Evolutionary conservation across 2,329 filamentous ascomycete genomes (phyloP), one percentile per base, ranked within the genome.

Genomic region (Aschersonia sp.): DNA sequence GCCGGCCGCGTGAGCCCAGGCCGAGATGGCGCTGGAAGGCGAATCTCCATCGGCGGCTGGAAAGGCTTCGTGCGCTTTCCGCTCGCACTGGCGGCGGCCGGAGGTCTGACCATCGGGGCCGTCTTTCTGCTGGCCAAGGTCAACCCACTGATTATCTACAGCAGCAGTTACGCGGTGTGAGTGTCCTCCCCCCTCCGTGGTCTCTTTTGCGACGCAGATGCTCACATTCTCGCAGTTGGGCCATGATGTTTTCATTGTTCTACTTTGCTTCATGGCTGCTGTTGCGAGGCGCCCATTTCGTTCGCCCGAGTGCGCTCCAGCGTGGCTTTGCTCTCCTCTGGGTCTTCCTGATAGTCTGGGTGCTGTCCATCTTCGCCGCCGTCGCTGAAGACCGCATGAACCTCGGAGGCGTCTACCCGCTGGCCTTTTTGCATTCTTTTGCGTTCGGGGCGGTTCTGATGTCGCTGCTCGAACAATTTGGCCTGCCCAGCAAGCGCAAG

Each of bases 61-160:
- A 81, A 81, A 56, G 92, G 92, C 1, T 79, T 94, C 57, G 87
- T 87, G 64, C 79, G 90, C 35, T 92, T 87, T 54, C 88, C 89
- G 0, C 68, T 95, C 45, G 79, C 87, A 1, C 71, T 95, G 41
- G 58, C 74, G 22, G 71, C 87, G 35, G 75, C 89, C 1, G 78
- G 76, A 1, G 80, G 73, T 1, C 68, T 84, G n/a, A 78, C 84
- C 0, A 63, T 94, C 30, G 85, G 78, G 0, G 71, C 87, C 14
- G 83, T 85, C 1, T 85, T 85, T 55, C 65, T 97, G 46, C 58
- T 94, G 42, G 77, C 78, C 39, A 94, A 92, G 63, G 68, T 90
- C 59, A 97, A 97, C 59, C 88, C 90, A 1, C 76, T 87, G 56
- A 87, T 97, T 56, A 71, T 92, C n/a, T 92, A 96, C 67, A 89